Percentiles rank a stretch among this genome's conserved stretches.
These are phyloP conservation scores for Monosporascus sp. DNA, from an alignment of 2,329 filamentous ascomycete genomes.

Conservation along the genomic window DNA sequence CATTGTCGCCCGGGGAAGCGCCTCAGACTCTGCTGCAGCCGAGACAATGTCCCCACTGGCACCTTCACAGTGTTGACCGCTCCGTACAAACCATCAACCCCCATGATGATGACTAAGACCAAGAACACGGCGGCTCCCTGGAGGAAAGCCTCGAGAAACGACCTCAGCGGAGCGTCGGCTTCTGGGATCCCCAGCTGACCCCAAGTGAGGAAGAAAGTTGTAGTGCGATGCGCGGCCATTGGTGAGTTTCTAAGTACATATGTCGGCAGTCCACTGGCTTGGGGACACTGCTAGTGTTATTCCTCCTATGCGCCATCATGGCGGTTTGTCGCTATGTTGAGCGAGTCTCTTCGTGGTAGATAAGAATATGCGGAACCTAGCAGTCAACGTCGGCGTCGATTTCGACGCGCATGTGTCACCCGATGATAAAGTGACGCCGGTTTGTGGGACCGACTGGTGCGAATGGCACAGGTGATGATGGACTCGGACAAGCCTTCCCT, in stretches of 20 bases:
- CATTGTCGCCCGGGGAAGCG: neutral
- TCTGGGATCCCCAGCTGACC: conserved; percentile 18
- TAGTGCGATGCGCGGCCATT: conserved; percentile 14
- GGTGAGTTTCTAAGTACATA: conserved; percentile 7
- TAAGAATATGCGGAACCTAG: conserved; percentile 41
- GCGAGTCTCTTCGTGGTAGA: conserved; percentile 49
- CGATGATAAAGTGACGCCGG: conserved; percentile 41
- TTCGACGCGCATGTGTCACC: conserved; percentile 54
- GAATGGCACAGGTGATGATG: conserved; percentile 39
- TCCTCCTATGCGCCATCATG: conserved; percentile 53
- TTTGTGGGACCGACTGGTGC: conserved; percentile 53
- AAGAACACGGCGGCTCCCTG: conserved; percentile 3
- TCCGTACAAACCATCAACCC: conserved; percentile 8
- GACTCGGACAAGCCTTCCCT: conserved; percentile 34
- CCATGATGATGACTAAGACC: conserved; percentile 7
- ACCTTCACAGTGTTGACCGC: too few species aligned
- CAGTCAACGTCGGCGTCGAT: conserved; percentile 57
- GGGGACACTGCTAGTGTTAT: conserved; percentile 29
- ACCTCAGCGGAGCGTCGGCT: conserved; percentile 18
- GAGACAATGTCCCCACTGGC: too few species aligned
- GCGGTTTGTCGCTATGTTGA: conserved; percentile 58
- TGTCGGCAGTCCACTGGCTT: too few species aligned
- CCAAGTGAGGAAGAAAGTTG: conserved; percentile 15
- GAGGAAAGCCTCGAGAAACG: conserved; percentile 3
- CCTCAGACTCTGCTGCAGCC: too few species aligned